phyloP scores from a whole-genome alignment of 2,329 filamentous ascomycete species.

The Alternaria dauci region DNA sequence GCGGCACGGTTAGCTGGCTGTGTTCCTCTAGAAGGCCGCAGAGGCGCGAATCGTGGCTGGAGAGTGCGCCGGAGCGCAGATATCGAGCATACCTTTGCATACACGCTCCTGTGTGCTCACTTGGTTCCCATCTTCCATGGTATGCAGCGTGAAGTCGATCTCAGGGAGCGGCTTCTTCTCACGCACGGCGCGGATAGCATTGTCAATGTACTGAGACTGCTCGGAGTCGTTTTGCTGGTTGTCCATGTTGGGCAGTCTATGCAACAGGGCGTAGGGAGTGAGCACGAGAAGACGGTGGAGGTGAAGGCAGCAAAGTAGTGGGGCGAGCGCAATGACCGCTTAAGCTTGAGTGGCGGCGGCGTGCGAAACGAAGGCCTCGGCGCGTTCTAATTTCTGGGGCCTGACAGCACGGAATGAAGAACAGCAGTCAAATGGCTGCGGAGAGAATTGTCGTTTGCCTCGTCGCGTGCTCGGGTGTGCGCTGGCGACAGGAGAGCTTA shows the following conservation, averaged over 20 bases:
- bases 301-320: conserved; percentile 43
- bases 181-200: conserved; percentile 88
- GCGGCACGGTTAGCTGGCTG: conserved; percentile 36
- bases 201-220: conserved; percentile 70
- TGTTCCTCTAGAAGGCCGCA: conserved; percentile 21
- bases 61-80: neutral
- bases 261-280: conserved; percentile 30
- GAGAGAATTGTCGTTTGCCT: conserved; percentile 21
- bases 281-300: conserved; percentile 34
- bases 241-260: conserved; percentile 46
- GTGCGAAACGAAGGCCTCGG: conserved; percentile 43
- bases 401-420: conserved; percentile 23
- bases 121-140: conserved; percentile 95
- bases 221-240: conserved; percentile 45
- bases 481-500: conserved; percentile 27
- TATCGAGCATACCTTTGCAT: conserved; percentile 81
- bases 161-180: conserved; percentile 96
- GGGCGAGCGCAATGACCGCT: conserved; percentile 41
- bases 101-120: conserved; percentile 96
- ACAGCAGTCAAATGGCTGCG: conserved; percentile 14
- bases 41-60: conserved; percentile 6
- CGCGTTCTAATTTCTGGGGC: conserved; percentile 27
- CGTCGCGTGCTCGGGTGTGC: conserved; percentile 45
- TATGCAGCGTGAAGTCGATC: conserved; percentile 98
- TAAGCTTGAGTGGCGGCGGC: conserved; percentile 44